These are phyloP conservation scores for Neostapfia colusana DNA, from an alignment of 176 grass and related monocot genomes.

Conservation along the genomic window DNA sequence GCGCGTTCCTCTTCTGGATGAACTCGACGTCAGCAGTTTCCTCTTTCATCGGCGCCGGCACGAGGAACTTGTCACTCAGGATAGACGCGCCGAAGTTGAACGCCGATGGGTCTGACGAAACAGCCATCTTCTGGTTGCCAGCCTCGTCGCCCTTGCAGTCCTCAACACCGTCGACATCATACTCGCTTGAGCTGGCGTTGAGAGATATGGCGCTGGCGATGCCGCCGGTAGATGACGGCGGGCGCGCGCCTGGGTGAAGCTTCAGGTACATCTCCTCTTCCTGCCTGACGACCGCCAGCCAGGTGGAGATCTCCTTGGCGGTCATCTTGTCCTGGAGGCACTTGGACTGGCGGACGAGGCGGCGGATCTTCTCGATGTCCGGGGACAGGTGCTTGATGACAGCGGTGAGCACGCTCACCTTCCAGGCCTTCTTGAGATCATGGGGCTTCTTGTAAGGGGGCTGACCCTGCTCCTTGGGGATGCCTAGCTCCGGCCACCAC, in stretches of 20 bases:
- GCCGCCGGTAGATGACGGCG: conserved; percentile 31
- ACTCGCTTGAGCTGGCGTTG: conserved; percentile 76
- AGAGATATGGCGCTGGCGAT: conserved; percentile 61
- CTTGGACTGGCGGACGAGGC: conserved; percentile 86
- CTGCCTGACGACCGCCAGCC: conserved; percentile 90
- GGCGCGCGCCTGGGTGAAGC: conserved; percentile 58
- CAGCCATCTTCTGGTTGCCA: conserved; percentile 43
- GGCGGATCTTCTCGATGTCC: conserved; percentile 93
- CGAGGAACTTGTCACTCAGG: conserved; percentile 57
- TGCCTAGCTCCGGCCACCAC: conserved; percentile 76
- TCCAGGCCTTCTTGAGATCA: conserved; percentile 98
- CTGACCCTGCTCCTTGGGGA: conserved; percentile 72
- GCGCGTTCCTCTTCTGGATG: conserved; percentile 63
- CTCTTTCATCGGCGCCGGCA: conserved; percentile 60
- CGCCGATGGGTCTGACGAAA: conserved; percentile 23
- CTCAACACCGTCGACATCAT: conserved; percentile 75
- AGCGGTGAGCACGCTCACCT: conserved; percentile 93
- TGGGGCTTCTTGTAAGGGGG: conserved; percentile 98
- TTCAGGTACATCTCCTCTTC: conserved; percentile 83
- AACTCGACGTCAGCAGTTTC: conserved; percentile 61
- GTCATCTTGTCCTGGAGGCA: conserved; percentile 99
- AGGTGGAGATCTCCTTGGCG: conserved; percentile 91
- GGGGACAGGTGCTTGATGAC: conserved; percentile 99
- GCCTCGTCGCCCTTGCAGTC: conserved; percentile 66
- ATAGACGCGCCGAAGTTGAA: conserved; percentile 57